These are phyloP conservation scores for Vaccinium corymbosum DNA, from an alignment of 148 eudicot species.

Conservation along the genomic window DNA sequence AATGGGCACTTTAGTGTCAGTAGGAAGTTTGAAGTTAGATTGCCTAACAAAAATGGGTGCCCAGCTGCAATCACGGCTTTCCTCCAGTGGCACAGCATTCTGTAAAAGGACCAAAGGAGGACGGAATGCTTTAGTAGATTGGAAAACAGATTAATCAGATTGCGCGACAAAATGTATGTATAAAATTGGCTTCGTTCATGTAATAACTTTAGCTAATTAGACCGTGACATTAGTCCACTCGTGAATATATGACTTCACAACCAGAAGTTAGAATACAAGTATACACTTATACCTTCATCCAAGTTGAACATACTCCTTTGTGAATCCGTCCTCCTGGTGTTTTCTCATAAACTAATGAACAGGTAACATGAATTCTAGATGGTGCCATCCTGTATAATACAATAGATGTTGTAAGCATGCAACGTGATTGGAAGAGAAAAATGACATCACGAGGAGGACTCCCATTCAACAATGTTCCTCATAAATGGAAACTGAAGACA, in stretches of 20 bases:
- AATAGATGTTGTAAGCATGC: conserved; percentile 4
- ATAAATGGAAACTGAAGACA: neutral
- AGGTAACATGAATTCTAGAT: conserved; percentile 88
- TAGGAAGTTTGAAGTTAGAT: conserved; percentile 89
- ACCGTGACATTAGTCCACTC: neutral
- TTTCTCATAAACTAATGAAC: conserved; percentile 81
- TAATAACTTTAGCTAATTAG: neutral
- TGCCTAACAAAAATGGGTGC: conserved; percentile 88
- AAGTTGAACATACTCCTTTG: conserved; percentile 94
- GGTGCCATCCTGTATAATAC: conserved; percentile 66
- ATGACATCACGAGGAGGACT: neutral
- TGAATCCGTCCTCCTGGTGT: conserved; percentile 86
- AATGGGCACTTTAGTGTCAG: conserved; percentile 71
- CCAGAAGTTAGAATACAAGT: neutral
- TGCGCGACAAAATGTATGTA: neutral
- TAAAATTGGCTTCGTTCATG: neutral
- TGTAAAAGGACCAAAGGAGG: conserved; percentile 35
- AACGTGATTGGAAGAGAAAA: neutral
- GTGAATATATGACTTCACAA: neutral
- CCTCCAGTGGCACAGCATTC: conserved; percentile 72
- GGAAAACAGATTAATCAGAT: neutral
- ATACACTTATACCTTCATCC: conserved; percentile 76
- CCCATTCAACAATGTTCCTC: neutral
- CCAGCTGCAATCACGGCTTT: conserved; percentile 62
- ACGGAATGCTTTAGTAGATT: neutral